Evolutionary conservation across 176 grass and related monocot species (phyloP).

Genomic region (Zea luxurians): DNA sequence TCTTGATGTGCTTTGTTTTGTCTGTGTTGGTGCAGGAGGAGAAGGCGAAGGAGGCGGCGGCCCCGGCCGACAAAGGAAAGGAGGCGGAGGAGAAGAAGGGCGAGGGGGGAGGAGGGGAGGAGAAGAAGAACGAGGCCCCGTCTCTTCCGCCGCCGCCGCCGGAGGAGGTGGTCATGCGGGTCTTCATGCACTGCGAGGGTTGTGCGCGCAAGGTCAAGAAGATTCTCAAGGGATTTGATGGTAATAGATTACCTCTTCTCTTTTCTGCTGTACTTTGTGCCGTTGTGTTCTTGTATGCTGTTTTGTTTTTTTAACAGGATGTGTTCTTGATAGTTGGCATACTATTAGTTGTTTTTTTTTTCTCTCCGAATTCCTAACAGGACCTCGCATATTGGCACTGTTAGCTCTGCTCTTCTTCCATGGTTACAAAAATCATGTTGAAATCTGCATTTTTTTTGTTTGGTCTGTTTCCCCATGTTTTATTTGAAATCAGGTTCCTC

Average conservation of each 20-base stretch:
- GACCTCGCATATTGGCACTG: not conserved
- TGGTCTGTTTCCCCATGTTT: not conserved
- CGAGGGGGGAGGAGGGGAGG: not conserved
- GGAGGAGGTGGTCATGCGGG: constrained; percentile 62
- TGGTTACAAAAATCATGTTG: not conserved
- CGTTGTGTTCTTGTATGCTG: not conserved
- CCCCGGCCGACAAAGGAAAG: not conserved
- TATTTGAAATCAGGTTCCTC: not conserved
- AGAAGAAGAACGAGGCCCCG: constrained; percentile 8
- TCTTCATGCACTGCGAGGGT: constrained; percentile 63
- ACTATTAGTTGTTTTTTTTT: not conserved
- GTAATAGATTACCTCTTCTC: constrained; percentile 7
- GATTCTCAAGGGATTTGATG: constrained; percentile 50
- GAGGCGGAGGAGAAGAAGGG: constrained; percentile 20
- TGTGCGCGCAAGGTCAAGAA: constrained; percentile 59
- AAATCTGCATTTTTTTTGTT: not conserved
- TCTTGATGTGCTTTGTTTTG: constrained; percentile 20
- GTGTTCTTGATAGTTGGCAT: not conserved
- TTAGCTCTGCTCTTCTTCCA: not conserved
- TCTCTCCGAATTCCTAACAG: not conserved
- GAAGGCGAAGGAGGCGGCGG: constrained; percentile 32
- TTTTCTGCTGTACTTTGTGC: not conserved
- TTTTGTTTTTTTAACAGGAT: not conserved
- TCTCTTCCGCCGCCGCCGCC: constrained; percentile 30
- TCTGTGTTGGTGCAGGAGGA: constrained; percentile 34